These are phyloP conservation scores for Candida taoyuanica DNA, from an alignment of 805 yeast species.

Conservation along the genomic window DNA sequence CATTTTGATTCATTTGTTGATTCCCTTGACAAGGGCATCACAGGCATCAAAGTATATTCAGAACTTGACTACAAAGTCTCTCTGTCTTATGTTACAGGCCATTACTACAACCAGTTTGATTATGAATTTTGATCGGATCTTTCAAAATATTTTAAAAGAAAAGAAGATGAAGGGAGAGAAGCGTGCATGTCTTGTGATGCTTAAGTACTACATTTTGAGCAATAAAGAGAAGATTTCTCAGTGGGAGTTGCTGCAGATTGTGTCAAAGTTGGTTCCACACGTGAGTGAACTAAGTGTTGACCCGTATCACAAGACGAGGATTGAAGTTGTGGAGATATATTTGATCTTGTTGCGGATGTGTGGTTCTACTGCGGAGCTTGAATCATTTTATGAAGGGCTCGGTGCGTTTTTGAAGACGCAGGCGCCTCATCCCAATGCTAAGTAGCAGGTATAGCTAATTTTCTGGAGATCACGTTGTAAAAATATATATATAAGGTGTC, in stretches of 20 bases:
- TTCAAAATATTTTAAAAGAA: slow-evolving; percentile 11
- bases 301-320: slow-evolving; percentile 19
- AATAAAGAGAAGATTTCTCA: slow-evolving; percentile 9
- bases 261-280: slow-evolving; percentile 8
- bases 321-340: slow-evolving; percentile 20
- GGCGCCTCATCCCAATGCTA: slow-evolving; percentile 4
- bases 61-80: slow-evolving; percentile 18
- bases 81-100: slow-evolving; percentile 25
- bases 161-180: slow-evolving; percentile 23
- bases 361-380: slow-evolving; percentile 1
- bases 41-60: slow-evolving; percentile 14
- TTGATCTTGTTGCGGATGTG: slow-evolving; percentile 9
- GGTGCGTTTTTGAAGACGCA: slow-evolving; percentile 13
- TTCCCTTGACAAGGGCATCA: slow-evolving; percentile 22
- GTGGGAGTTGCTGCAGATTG: slow-evolving; percentile 2
- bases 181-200: slow-evolving; percentile 21
- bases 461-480: not conserved
- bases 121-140: slow-evolving; percentile 16
- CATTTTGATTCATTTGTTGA: slow-evolving; percentile 17
- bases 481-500: too few species aligned
- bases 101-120: slow-evolving; percentile 18
- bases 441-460: not conserved
- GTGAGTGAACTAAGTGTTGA: slow-evolving; percentile 15
- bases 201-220: slow-evolving; percentile 20
- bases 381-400: slow-evolving; percentile 10